Base-by-base conservation (phyloP, 2,329 filamentous ascomycete species). In the Metarhizium robertsii region DNA sequence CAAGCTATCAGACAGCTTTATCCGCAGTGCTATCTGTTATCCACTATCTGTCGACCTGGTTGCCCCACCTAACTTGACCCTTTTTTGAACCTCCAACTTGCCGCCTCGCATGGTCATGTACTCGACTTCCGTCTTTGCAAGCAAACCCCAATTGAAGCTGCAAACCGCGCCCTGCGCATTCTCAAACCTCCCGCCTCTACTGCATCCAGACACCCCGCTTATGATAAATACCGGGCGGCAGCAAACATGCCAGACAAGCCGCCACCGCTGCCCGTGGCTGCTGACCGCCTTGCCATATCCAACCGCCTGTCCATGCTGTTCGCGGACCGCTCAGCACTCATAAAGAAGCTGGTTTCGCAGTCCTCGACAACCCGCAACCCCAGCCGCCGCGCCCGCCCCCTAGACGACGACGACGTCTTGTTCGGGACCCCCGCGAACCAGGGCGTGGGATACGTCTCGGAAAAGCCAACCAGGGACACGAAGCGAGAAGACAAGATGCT, bases 251-350 rank as follows among this genome's bases (percentile, higher is more conserved):
- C 45, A 13, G 45, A 48, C 45, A 48, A 48, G 14, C 20, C 25
- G 45, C 53, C 52, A 6, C 18, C 59, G 42, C 67, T 71, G 50
- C 72, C 73, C 50, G 63, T 69, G 50, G 70, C 71, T 29, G 61
- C 69, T 55, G 65, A 74, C 62, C 67, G 66, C 64, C 68, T 68
- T 60, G 64, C 69, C 55, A 61, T 74, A 51, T 65, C 71, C 57
- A 77, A 77, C 68, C 67, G 67, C 57, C 71, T 77, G 55, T 69
- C 71, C 55, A 67, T 77, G 53, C 65, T 69, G 60, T 60, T 72
- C 43, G 61, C 73, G 53, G 58, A 64, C 62, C 40, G 62, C 66
- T 51, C 59, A 59, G 52, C 59, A 61, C 40, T 52, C 63, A 42
- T 49, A 30, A 48, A 30, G 25, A 48, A 48, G 45, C 45, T 48